Base-by-base conservation (phyloP, 2,329 filamentous ascomycete species). In the Colletotrichum camelliae region DNA sequence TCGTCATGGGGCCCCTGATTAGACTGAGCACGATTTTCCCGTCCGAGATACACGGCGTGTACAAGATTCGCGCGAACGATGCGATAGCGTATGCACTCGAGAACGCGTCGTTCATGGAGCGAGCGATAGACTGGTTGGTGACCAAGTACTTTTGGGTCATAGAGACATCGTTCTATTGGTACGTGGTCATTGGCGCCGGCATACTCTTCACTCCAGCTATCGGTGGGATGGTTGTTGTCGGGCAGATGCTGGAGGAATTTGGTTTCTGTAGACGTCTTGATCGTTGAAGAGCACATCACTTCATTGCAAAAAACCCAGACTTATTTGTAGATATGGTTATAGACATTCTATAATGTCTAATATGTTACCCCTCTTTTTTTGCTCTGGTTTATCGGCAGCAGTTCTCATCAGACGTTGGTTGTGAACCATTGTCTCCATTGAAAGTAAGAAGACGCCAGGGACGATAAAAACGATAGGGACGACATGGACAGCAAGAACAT, bases 71-170 rank as follows among this genome's bases (percentile, higher is more conserved):
- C 21, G 70, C 73, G 0, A 75, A 75, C 64, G 73, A 68, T 16
- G 70, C 70, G 27, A 73, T 75, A 68, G 73, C 73, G 58, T 73
- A 75, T n/a, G 73, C 70, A 9, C 35, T 73, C 7, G 70, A 75
- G 12, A 75, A 64, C 16, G 64, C 73, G 33, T 65, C 55, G 6
- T 75, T 73, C 15, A 67, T 75, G 62, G 55, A 75, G 33, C 57
- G 73, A 8, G 62, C n/a, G 43, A 73, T 75, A 58, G 73, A 75
- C 70, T 75, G 73, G 73, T 27, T 75, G 21, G 73, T 75, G 29
- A 43, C 73, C 21, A 73, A 73, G n/a, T 75, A 75, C n/a, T 75
- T 75, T 16, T 65, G 69, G 35, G 35, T 73, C 7, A 48, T 75
- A 21, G 58, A 75, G 62, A 68, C 69, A 2, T 75, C 69, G 5